A percentile compares a stretch with the other conserved stretches of the same genome.
These are phyloP conservation scores for Scalesia atractyloides DNA, from an alignment of 129 eudicot species.

Conservation along the genomic window DNA sequence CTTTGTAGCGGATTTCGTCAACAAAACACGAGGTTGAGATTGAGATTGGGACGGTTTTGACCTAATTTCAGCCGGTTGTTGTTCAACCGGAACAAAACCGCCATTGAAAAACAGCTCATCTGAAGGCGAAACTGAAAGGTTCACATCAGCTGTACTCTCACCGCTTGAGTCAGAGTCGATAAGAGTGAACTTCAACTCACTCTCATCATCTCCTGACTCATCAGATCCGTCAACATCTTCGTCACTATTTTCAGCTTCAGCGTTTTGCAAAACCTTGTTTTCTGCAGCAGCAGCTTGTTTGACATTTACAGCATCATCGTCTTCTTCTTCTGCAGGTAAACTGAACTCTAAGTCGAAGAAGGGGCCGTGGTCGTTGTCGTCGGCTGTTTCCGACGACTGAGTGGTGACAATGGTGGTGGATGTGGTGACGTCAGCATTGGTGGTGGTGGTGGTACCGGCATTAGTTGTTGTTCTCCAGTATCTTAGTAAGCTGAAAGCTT, in stretches of 20 bases:
- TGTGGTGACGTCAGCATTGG: slow-evolving; percentile 13
- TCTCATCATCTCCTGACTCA: too few species aligned
- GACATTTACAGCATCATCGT: neutral
- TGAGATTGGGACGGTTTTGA: slow-evolving; percentile 22
- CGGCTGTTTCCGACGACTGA: slow-evolving; percentile 38
- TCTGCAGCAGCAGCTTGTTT: slow-evolving; percentile 16
- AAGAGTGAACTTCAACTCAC: too few species aligned
- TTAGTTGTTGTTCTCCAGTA: slow-evolving; percentile 56
- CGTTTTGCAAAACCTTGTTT: slow-evolving; percentile 12
- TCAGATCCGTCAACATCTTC: too few species aligned
- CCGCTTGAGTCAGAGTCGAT: slow-evolving; percentile 32
- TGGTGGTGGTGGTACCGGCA: neutral
- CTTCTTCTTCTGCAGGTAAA: slow-evolving; percentile 40
- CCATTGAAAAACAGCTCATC: slow-evolving; percentile 78
- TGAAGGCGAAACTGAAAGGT: slow-evolving; percentile 48
- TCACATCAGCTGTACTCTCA: slow-evolving; percentile 48
- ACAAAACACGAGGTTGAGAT: slow-evolving; percentile 38
- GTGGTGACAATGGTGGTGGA: slow-evolving; percentile 29
- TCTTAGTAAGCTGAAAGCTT: slow-evolving; percentile 75
- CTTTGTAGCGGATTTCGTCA: slow-evolving; percentile 61
- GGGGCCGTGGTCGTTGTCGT: slow-evolving; percentile 72
- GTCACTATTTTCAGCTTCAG: slow-evolving; percentile 9
- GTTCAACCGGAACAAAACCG: slow-evolving; percentile 42
- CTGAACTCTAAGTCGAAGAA: slow-evolving; percentile 81
- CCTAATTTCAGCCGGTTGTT: slow-evolving; percentile 29